phyloP scores from a whole-genome alignment of 2,329 filamentous ascomycete genomes.

The Claviceps humidiphila region DNA sequence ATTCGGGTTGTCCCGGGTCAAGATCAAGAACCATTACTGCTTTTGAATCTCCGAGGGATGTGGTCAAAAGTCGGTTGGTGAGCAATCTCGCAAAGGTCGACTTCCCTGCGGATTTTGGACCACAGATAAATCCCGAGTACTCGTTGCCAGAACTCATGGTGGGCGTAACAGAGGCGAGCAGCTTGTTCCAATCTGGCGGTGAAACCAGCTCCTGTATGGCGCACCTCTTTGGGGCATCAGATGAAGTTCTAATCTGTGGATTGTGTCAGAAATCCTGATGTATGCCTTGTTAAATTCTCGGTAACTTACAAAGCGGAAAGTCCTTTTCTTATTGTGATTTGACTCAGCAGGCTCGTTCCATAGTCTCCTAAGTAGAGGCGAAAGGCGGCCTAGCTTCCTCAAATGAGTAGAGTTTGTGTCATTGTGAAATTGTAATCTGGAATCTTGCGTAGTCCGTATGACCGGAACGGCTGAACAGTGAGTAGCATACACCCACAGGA shows the following conservation, averaged over 20 bases:
- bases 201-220: constrained; percentile 41
- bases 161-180: constrained; percentile 32
- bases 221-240: constrained; percentile 35
- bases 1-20: constrained; percentile 68
- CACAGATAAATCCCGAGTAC: constrained; percentile 45
- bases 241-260: constrained; percentile 37
- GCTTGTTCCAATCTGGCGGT: constrained; percentile 48
- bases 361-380: constrained; percentile 51
- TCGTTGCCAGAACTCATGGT: constrained; percentile 18
- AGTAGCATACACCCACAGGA: constrained; percentile 50
- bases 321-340: constrained; percentile 10
- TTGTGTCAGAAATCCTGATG: neutral
- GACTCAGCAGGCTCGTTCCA: constrained; percentile 39
- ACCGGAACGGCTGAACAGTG: constrained; percentile 58
- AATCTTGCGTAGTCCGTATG: constrained; percentile 39
- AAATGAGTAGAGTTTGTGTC: constrained; percentile 36
- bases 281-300: constrained; percentile 9
- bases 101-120: constrained; percentile 61
- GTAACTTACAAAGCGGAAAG: constrained; percentile 37
- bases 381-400: constrained; percentile 42
- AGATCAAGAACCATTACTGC: constrained; percentile 49
- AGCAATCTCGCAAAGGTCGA: constrained; percentile 60
- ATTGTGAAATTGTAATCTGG: constrained; percentile 41
- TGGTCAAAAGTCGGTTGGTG: constrained; percentile 51
- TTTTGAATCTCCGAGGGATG: constrained; percentile 9